These are phyloP conservation scores for Trapa incisa DNA, from an alignment of 345 rosid genomes.

Conservation along the genomic window DNA sequence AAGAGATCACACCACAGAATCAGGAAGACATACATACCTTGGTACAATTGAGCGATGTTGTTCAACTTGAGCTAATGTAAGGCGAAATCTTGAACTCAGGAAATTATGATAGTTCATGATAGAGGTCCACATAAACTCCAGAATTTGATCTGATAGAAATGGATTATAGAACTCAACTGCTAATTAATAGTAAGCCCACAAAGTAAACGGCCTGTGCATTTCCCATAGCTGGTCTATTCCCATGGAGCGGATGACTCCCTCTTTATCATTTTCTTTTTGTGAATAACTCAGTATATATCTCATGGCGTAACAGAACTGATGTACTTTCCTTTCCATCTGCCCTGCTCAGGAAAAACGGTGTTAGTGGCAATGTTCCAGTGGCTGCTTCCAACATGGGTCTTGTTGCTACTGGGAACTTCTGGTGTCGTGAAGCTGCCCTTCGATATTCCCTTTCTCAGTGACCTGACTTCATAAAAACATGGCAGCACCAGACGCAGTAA, in stretches of 20 bases:
- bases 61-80: no score
- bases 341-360: slow-evolving; percentile 39
- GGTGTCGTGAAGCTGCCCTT: slow-evolving; percentile 58
- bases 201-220: no score
- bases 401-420: slow-evolving; percentile 43
- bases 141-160: not conserved
- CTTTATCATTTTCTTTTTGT: not conserved
- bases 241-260: not conserved
- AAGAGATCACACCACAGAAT: not conserved
- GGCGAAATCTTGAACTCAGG: not conserved
- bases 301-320: not conserved
- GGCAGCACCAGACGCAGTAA: no score
- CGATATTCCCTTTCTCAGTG: slow-evolving; percentile 41
- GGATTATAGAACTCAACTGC: not conserved
- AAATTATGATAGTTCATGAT: not conserved
- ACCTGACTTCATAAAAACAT: slow-evolving; percentile 39
- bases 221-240: no score
- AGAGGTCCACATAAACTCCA: not conserved
- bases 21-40: not conserved
- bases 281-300: not conserved
- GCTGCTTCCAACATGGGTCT: slow-evolving; percentile 54
- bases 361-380: slow-evolving; percentile 33
- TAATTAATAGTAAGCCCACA: no score
- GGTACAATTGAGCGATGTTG: no score
- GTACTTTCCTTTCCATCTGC: not conserved